Evolutionary conservation across 2,329 filamentous ascomycete species (phyloP), one percentile per base, ranked within the genome.

Genomic region (Harringtonia aguacate): DNA sequence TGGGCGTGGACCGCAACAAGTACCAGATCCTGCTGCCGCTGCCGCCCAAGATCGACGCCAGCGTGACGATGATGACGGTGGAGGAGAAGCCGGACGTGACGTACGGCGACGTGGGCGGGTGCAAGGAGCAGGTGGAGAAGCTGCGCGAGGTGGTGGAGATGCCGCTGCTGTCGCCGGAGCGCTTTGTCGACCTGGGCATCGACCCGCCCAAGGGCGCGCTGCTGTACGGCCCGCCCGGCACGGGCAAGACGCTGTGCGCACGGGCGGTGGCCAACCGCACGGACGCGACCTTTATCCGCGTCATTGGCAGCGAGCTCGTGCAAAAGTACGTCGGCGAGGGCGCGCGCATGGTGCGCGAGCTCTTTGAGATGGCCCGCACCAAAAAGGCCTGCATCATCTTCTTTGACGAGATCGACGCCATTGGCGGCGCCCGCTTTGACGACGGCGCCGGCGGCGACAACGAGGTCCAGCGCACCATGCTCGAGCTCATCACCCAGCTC

Each of bases 321-420:
- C 92, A 98, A 67, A 98, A 98, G 69, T 98, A 98, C 61, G 92
- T 98, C 17, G 92, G 92, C 61, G 92, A 98, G 64, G 92, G 92
- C 61, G 92, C 94, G 6, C 80, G 94, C 56, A 98, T 98, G 92
- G 92, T 98, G 18, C 82, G 92, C 57, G 92, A 98, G 69, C 77
- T 98, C 3, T 98, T 98, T 63, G 92, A 98, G 69, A 98, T 98
- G 92, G 92, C 92, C 10, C 81, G 92, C 55, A 97, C 92, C 46
- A 98, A 98, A 77, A 98, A 98, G 69, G 92, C 92, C 1, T 98
- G 92, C 66, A 98, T 98, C 61, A 98, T 98, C 68, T 98, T 98
- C 80, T 94, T 95, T 59, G 92, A 98, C 62, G 92, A 98, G 64
- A 98, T 98, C 57, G 92, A 98, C 61, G 94, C 92, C 30, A 97